Conservation (phyloP, 768 basidiomycete genomes). For the Hygrocybe coccinea region DNA sequence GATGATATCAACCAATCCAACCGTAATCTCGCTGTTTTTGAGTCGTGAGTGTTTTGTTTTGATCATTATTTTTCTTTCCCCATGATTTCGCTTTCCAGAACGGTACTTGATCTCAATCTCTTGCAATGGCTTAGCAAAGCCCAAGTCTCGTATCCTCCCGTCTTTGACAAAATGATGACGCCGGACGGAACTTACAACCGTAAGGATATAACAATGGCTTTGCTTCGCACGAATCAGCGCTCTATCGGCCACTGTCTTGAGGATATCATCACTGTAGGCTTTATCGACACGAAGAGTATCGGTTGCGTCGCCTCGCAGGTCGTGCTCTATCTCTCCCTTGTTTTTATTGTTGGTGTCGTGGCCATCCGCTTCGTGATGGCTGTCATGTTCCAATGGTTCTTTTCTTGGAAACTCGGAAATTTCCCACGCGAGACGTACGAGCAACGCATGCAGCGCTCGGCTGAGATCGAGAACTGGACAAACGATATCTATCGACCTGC, state of each 20-base stretch:
- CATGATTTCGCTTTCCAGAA: slow-evolving; percentile 38
- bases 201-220: slow-evolving; percentile 82
- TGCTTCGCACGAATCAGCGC: slow-evolving; percentile 67
- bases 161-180: slow-evolving; percentile 75
- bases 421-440: slow-evolving; percentile 92
- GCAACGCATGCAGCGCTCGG: slow-evolving; percentile 82
- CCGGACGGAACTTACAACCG: slow-evolving; percentile 70
- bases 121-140: slow-evolving; percentile 78
- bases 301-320: slow-evolving; percentile 95
- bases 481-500: slow-evolving; percentile 93
- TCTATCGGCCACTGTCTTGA: slow-evolving; percentile 74
- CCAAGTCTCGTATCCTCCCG: slow-evolving; percentile 74
- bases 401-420: slow-evolving; percentile 90
- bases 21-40: slow-evolving; percentile 89
- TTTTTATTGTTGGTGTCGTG: slow-evolving; percentile 97
- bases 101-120: slow-evolving; percentile 83
- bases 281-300: slow-evolving; percentile 89
- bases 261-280: slow-evolving; percentile 84
- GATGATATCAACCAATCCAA: slow-evolving; percentile 62
- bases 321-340: slow-evolving; percentile 89
- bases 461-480: slow-evolving; percentile 94
- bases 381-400: slow-evolving; percentile 96
- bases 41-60: slow-evolving; percentile 59
- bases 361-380: slow-evolving; percentile 94
- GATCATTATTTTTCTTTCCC: not conserved